phyloP scores from a whole-genome alignment of 805 yeast species.

The Kluyveromyces aestuarii region DNA sequence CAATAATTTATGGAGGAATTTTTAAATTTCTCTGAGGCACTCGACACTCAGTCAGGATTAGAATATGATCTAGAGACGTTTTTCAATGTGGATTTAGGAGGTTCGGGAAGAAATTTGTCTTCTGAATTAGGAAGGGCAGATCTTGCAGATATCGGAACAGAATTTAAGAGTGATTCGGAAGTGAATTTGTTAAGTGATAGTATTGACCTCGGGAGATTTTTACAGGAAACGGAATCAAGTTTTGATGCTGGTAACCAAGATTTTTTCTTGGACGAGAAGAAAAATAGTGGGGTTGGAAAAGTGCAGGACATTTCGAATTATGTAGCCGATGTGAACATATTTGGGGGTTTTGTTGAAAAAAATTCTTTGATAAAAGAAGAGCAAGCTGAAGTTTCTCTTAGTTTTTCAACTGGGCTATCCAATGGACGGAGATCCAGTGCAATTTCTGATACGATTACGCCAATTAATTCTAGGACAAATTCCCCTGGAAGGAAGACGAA shows the following conservation, averaged over 20 bases:
- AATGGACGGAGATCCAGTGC: background rate
- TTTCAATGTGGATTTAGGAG: background rate
- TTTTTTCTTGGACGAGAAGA: background rate
- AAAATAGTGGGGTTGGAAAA: background rate
- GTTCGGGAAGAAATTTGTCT: background rate
- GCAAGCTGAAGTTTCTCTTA: background rate
- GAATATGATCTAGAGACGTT: background rate
- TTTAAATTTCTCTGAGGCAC: background rate
- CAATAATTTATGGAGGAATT: background rate
- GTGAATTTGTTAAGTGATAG: background rate
- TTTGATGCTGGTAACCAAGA: background rate
- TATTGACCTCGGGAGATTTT: background rate
- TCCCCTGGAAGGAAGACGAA: background rate
- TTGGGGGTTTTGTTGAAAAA: background rate
- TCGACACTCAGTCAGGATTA: background rate
- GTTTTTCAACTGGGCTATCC: background rate
- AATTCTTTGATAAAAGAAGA: too few relatives aligned
- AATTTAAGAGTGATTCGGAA: background rate
- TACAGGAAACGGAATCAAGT: background rate
- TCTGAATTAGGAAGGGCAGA: background rate
- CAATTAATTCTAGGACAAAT: background rate
- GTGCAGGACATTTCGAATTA: background rate
- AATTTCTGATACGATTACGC: conserved; percentile 1
- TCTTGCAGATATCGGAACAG: background rate
- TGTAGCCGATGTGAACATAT: too few relatives aligned